A percentile compares a stretch with the other conserved stretches of the same genome.
These are phyloP conservation scores for Meripilus lineatus DNA, from an alignment of 1,284 basidiomycete genomes.

Conservation along the genomic window DNA sequence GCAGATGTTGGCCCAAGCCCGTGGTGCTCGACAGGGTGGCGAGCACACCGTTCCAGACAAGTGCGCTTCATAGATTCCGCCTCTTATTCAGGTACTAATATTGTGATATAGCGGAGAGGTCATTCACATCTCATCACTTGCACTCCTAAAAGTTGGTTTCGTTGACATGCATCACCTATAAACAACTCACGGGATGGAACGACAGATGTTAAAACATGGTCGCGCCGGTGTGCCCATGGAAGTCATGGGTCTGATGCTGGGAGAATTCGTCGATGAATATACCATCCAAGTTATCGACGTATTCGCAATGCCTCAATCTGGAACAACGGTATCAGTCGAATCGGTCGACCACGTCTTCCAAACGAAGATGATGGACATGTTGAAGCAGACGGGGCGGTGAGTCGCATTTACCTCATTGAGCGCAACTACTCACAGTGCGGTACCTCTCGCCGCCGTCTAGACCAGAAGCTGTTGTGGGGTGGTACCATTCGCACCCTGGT, in stretches of 20 bases:
- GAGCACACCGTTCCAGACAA: constrained; percentile 69
- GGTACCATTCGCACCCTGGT: constrained; percentile 99
- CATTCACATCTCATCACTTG: constrained; percentile 93
- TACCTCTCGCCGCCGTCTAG: constrained; percentile 36
- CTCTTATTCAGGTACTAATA: constrained; percentile 1
- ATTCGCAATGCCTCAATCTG: constrained; percentile 99
- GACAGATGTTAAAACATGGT: constrained; percentile 98
- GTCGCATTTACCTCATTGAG: constrained; percentile 21
- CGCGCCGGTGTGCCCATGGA: constrained; percentile 99
- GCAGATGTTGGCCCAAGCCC: constrained; percentile 49
- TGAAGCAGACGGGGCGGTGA: constrained; percentile 97
- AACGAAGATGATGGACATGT: constrained; percentile 98
- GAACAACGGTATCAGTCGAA: constrained; percentile 97
- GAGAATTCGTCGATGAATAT: constrained; percentile 99
- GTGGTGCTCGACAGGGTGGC: constrained; percentile 30
- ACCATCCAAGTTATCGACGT: constrained; percentile 98
- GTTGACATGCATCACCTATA: not conserved
- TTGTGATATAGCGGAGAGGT: constrained; percentile 77
- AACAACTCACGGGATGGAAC: not conserved
- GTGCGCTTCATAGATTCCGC: constrained; percentile 34
- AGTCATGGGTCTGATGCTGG: constrained; percentile 99
- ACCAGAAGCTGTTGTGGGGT: constrained; percentile 98
- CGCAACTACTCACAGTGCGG: not conserved
- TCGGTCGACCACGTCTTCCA: constrained; percentile 99
- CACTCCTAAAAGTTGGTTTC: constrained; percentile 77